Evolutionary conservation across 768 basidiomycete genomes (phyloP).

Genomic region (Boletus huronensis): DNA sequence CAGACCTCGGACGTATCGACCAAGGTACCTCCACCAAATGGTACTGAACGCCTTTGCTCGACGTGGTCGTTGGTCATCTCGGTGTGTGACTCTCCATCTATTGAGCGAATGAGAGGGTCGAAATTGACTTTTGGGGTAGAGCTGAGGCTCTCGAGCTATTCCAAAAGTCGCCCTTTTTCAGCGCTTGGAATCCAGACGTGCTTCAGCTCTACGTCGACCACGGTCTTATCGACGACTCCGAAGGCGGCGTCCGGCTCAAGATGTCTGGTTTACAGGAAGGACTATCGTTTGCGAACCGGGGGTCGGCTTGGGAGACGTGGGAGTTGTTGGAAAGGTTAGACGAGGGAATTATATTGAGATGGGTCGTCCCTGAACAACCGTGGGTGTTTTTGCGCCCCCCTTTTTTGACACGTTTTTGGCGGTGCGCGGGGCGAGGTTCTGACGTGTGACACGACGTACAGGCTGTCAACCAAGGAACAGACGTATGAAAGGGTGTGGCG

Average conservation of each 20-base stretch:
- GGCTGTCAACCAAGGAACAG: slow-evolving; percentile 11
- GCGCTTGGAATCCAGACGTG: slow-evolving; percentile 62
- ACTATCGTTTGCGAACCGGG: slow-evolving; percentile 51
- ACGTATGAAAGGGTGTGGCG: slow-evolving; percentile 28
- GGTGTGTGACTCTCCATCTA: slow-evolving; percentile 34
- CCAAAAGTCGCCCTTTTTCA: slow-evolving; percentile 60
- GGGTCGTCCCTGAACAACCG: slow-evolving; percentile 27
- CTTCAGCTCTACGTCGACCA: slow-evolving; percentile 59
- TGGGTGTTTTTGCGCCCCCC: neutral
- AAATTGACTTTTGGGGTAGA: slow-evolving; percentile 31
- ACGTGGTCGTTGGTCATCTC: slow-evolving; percentile 60
- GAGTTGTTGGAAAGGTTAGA: slow-evolving; percentile 26
- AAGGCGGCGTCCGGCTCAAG: slow-evolving; percentile 54
- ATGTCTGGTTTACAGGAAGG: slow-evolving; percentile 66
- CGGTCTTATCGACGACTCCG: slow-evolving; percentile 39
- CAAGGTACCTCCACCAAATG: neutral
- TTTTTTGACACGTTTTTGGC: neutral
- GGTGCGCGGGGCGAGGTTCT: neutral
- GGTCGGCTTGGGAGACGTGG: slow-evolving; percentile 25
- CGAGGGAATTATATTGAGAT: slow-evolving; percentile 24
- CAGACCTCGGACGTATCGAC: slow-evolving; percentile 9
- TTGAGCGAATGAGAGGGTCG: neutral
- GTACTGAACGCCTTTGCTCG: slow-evolving; percentile 51
- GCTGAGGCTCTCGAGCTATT: slow-evolving; percentile 57
- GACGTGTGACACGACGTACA: neutral